Percentiles rank a stretch among this genome's conserved stretches.
Evolutionary conservation across 352 stramenopile genomes (phyloP).

Genomic region (Sclerospora graminicola): DNA sequence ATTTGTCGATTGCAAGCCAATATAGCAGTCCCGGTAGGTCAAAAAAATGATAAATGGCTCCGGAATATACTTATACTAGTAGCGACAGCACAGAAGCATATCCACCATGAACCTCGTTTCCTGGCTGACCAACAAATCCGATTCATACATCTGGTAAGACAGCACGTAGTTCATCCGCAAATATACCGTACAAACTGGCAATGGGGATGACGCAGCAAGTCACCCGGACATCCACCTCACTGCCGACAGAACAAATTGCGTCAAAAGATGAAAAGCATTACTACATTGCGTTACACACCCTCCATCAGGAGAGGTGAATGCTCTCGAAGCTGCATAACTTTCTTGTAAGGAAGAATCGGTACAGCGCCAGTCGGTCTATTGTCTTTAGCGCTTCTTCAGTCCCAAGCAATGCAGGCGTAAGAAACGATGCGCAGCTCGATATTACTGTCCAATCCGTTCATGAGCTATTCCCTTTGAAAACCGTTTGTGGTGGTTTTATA

Average conservation of each 20-base stretch:
- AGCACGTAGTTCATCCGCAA: slow-evolving; percentile 85
- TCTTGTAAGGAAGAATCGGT: slow-evolving; percentile 84
- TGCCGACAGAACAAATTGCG: slow-evolving; percentile 6
- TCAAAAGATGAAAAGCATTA: not conserved
- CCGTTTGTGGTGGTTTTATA: no score
- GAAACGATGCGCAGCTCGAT: slow-evolving; percentile 88
- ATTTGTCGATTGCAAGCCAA: slow-evolving; percentile 94
- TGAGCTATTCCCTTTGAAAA: no score
- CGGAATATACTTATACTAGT: slow-evolving; percentile 87
- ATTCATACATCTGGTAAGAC: slow-evolving; percentile 96
- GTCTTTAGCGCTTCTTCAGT: slow-evolving; percentile 62
- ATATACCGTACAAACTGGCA: slow-evolving; percentile 86
- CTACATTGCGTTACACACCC: slow-evolving; percentile 34
- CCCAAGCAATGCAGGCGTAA: slow-evolving; percentile 89
- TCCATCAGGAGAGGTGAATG: slow-evolving; percentile 95
- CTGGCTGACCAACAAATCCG: slow-evolving; percentile 87
- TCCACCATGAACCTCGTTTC: slow-evolving; percentile 96
- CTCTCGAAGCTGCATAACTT: slow-evolving; percentile 78
- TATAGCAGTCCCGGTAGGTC: slow-evolving; percentile 48
- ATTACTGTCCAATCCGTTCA: no score
- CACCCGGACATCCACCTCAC: slow-evolving; percentile 93
- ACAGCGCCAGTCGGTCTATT: slow-evolving; percentile 74
- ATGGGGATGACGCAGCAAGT: slow-evolving; percentile 96
- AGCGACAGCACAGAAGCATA: slow-evolving; percentile 95
- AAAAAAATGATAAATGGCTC: slow-evolving; percentile 38